Evolutionary conservation across 352 stramenopile genomes (phyloP).

Genomic region (Phytophthora idaei): DNA sequence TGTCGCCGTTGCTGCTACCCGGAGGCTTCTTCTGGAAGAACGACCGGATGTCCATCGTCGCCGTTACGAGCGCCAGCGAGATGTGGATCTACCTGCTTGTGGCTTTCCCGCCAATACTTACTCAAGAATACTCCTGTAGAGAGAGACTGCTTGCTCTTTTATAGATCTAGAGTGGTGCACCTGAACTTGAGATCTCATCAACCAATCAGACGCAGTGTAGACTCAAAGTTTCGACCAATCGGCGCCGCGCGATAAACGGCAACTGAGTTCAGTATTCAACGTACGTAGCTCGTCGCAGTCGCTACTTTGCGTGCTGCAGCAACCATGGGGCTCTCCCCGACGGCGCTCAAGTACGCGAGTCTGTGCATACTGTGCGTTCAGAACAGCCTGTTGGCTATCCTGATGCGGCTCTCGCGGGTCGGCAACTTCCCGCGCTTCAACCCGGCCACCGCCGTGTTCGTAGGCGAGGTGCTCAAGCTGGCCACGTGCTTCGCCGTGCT

Average conservation of each 20-base stretch:
- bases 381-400: slow-evolving; percentile 76
- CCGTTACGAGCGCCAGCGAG: slow-evolving; percentile 7
- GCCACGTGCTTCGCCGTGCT: slow-evolving; percentile 54
- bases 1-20: slow-evolving; percentile 13
- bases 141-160: slow-evolving; percentile 16
- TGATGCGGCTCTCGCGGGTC: slow-evolving; percentile 84
- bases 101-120: slow-evolving; percentile 37
- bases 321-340: slow-evolving; percentile 36
- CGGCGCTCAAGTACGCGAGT: slow-evolving; percentile 79
- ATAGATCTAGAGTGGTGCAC: slow-evolving; percentile 20
- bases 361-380: slow-evolving; percentile 82
- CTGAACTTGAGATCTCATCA: neutral
- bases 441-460: slow-evolving; percentile 72
- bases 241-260: neutral
- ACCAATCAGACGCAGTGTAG: slow-evolving; percentile 4
- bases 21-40: slow-evolving; percentile 76
- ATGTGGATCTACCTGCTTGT: slow-evolving; percentile 27
- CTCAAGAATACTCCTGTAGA: slow-evolving; percentile 14
- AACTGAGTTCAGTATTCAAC: slow-evolving; percentile 13
- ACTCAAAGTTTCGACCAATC: slow-evolving; percentile 3
- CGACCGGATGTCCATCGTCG: slow-evolving; percentile 80
- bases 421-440: slow-evolving; percentile 77
- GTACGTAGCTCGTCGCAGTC: slow-evolving; percentile 3
- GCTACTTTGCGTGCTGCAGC: neutral
- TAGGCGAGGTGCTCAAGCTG: slow-evolving; percentile 80